These are phyloP conservation scores for Coccinonectria pachysandricola DNA, from an alignment of 2,329 filamentous ascomycete genomes.

Conservation along the genomic window DNA sequence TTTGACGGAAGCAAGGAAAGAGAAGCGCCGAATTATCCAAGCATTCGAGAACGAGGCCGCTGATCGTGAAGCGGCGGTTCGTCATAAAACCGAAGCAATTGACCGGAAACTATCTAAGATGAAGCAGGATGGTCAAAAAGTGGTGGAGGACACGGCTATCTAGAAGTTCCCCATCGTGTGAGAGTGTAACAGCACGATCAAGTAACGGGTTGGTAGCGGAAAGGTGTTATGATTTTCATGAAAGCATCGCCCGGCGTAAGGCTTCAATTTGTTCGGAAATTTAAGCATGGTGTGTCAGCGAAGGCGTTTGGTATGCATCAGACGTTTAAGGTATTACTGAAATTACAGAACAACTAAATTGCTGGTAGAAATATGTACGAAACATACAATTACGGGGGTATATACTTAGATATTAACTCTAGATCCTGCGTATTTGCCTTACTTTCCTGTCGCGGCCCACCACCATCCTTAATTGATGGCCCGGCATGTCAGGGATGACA, in stretches of 20 bases:
- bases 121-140: conserved; percentile 44
- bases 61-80: conserved; percentile 42
- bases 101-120: conserved; percentile 44
- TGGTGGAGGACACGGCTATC: conserved; percentile 35
- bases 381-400: too few relatives aligned
- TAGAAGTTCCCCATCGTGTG: too few relatives aligned
- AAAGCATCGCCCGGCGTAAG: too few relatives aligned
- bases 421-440: conserved; percentile 42
- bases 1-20: conserved; percentile 37
- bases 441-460: conserved; percentile 52
- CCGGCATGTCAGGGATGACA: conserved; percentile 38
- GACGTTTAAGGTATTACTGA: too few relatives aligned
- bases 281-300: too few relatives aligned
- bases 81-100: conserved; percentile 42
- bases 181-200: not conserved
- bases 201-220: conserved; percentile 3
- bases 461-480: conserved; percentile 50
- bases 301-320: too few relatives aligned
- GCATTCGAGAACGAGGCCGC: conserved; percentile 47
- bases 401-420: too few relatives aligned
- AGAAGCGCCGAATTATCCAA: conserved; percentile 39
- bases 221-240: conserved; percentile 15
- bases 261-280: too few relatives aligned
- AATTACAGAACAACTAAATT: too few relatives aligned
- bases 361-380: too few relatives aligned